phyloP scores from a whole-genome alignment of 2,329 filamentous ascomycete genomes.

The Fusarium sp. region DNA sequence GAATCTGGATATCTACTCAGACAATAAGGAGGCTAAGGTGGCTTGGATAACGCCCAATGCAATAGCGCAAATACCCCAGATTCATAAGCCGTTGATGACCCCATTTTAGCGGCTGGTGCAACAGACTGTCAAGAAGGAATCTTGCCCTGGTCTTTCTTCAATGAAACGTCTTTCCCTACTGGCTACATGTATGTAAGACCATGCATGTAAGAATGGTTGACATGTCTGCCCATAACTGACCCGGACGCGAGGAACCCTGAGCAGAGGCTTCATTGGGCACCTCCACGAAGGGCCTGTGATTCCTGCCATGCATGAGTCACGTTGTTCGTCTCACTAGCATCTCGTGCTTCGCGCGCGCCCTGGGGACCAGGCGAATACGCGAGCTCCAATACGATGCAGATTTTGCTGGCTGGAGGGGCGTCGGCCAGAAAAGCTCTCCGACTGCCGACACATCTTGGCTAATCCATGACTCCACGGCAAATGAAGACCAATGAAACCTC shows the following conservation, averaged over 20 bases:
- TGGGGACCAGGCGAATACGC: background rate
- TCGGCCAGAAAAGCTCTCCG: background rate
- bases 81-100: background rate
- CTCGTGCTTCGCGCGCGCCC: background rate
- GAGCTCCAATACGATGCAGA: background rate
- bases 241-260: background rate
- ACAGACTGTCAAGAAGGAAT: background rate
- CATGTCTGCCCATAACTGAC: background rate
- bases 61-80: background rate
- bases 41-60: background rate
- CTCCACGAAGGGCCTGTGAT: background rate
- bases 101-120: background rate
- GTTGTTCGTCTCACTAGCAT: background rate
- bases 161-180: background rate
- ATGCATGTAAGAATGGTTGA: background rate
- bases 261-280: background rate
- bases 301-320: background rate
- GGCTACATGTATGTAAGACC: background rate
- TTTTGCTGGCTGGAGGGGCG: background rate
- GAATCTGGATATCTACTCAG: background rate
- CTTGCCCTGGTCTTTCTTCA: background rate
- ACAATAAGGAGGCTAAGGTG: background rate
- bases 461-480: background rate
- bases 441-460: background rate
- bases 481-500: background rate